Conservation (phyloP, 768 basidiomycete species). For the Amanita phalloides region DNA sequence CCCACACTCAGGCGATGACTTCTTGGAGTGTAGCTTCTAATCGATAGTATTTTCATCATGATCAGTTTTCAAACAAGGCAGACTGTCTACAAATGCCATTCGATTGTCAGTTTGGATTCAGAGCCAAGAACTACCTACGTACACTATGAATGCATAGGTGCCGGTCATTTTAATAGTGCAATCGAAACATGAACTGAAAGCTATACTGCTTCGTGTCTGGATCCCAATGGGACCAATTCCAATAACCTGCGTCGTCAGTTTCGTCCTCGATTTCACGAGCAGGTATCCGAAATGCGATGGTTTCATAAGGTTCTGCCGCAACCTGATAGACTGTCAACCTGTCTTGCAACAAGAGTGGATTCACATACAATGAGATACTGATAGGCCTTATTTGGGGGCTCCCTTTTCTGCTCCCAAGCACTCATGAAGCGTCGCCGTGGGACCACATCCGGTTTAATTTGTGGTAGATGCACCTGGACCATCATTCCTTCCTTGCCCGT, state of each 20-base stretch:
- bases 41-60: neutral
- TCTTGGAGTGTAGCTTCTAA: constrained; percentile 16
- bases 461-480: constrained; percentile 93
- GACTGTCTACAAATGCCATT: too few species aligned
- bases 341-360: neutral
- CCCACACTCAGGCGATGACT: constrained; percentile 17
- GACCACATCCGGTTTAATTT: constrained; percentile 77
- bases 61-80: too few species aligned
- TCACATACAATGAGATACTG: constrained; percentile 90
- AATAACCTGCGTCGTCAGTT: constrained; percentile 79
- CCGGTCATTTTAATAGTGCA: constrained; percentile 25
- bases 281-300: constrained; percentile 97
- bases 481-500: constrained; percentile 94
- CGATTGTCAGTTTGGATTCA: neutral
- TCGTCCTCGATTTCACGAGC: constrained; percentile 96
- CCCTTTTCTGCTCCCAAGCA: constrained; percentile 93
- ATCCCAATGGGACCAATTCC: constrained; percentile 99
- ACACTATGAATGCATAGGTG: neutral
- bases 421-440: constrained; percentile 93
- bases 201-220: constrained; percentile 98
- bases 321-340: constrained; percentile 46
- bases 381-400: constrained; percentile 91
- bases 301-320: constrained; percentile 99
- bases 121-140: neutral
- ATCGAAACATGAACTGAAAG: constrained; percentile 94